Base-by-base conservation (phyloP, 2,329 filamentous ascomycete species). In the Colletotrichum gloeosporioides region DNA sequence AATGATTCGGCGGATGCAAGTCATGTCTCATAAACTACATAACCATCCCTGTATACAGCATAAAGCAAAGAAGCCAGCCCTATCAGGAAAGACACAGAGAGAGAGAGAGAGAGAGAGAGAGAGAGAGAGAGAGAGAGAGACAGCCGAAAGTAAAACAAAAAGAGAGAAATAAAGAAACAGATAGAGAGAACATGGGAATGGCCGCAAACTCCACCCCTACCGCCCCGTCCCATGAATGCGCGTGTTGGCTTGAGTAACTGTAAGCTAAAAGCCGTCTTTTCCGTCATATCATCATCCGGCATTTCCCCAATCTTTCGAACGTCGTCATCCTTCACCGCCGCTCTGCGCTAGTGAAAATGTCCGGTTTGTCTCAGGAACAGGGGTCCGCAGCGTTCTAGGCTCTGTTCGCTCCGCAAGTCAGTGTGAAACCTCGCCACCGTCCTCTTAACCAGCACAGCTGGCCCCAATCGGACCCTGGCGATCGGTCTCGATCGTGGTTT, bases 211-310 rank as follows among this genome's bases (percentile, higher is more conserved):
- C 22, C 22, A 22, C 22, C 69, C 27, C 27, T 62, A 16, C 15
- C 8, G 8, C 44, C 62, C 62, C 32, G 27, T 36, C 49, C 16
- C 32, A n/a, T 31, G 59, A 66, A 61, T 44, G 27, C 27, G 22
- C 27, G 39, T 29, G 62, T 39, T 62, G 61, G 53, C 34, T 32
- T 59, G 61, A 67, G 69, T 62, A 8, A 32, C 31, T 16, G 12
- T 49, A 13, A 62, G 39, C 68, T 69, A 71, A 34, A 18, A 61
- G 74, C 65, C 65, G 71, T 70, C 65, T 36, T 70, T 76, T 31
- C 74, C 65, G 64, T 55, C 49, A 59, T 69, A 69, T 73, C 76
- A 76, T 76, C 76, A 77, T 76, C 59, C 66, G 65, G 69, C 73
- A 73, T 73, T 55, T 66, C 64, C 67, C 72, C 55, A 63, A 53